Evolutionary conservation across 495 filamentous ascomycete species (phyloP).

Genomic region (Lasiosphaeria miniovina): DNA sequence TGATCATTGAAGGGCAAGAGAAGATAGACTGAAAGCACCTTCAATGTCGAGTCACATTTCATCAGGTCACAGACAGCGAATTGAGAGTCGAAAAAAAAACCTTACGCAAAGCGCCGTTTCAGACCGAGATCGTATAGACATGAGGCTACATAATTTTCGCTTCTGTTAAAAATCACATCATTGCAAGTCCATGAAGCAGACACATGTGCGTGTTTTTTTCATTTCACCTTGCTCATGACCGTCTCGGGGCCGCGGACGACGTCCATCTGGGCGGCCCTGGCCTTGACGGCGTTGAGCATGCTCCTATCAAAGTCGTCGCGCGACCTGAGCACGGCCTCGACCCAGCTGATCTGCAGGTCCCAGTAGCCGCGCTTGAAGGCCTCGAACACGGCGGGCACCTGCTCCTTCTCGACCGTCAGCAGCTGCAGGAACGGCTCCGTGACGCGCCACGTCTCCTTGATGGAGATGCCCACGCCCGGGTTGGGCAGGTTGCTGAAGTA

Average conservation of each 20-base stretch:
- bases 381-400: constrained; percentile 72
- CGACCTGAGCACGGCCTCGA: constrained; percentile 83
- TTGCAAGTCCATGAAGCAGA: neutral
- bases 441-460: constrained; percentile 90
- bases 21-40: too few species aligned
- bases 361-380: constrained; percentile 82
- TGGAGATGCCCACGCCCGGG: constrained; percentile 47
- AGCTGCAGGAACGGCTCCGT: constrained; percentile 76
- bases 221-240: constrained; percentile 87
- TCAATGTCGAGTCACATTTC: too few species aligned
- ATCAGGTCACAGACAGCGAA: too few species aligned
- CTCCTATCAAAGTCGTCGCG: constrained; percentile 91
- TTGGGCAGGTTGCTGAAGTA: constrained; percentile 59
- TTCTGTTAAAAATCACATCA: neutral
- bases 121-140: neutral
- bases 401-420: constrained; percentile 70
- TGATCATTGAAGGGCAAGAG: too few species aligned
- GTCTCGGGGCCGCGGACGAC: constrained; percentile 77
- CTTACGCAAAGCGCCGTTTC: neutral
- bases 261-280: constrained; percentile 77
- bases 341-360: constrained; percentile 94
- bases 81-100: neutral
- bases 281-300: constrained; percentile 84
- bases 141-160: neutral
- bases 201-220: constrained; percentile 14